A percentile compares a stretch with the other conserved stretches of the same genome.
These are phyloP conservation scores for Brettanomyces sp. DNA, from an alignment of 805 yeast genomes.

Conservation along the genomic window DNA sequence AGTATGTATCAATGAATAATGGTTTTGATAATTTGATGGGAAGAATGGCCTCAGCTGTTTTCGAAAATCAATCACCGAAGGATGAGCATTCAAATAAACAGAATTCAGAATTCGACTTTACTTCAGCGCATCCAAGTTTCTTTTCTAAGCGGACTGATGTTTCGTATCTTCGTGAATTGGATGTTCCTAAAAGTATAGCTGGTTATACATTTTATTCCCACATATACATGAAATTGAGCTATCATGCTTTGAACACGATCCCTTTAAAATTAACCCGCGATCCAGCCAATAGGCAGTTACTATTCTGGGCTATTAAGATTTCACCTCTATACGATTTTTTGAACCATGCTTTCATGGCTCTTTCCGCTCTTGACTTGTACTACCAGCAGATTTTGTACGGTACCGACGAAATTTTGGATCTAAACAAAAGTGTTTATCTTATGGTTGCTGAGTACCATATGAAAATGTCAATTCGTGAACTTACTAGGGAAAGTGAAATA, in stretches of 20 bases:
- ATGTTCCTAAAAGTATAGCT: constrained; percentile 3
- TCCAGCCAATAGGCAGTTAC: neutral
- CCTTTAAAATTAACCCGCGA: constrained; percentile 5
- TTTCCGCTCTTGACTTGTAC: constrained; percentile 10
- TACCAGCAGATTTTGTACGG: constrained; percentile 3
- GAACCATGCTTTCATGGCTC: constrained; percentile 6
- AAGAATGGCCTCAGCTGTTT: too few relatives aligned
- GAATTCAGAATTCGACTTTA: neutral
- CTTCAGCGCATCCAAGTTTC: constrained; percentile 4
- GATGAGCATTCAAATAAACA: neutral
- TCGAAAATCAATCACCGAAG: neutral
- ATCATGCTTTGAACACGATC: constrained; percentile 3
- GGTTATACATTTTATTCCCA: constrained; percentile 6
- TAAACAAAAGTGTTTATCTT: constrained; percentile 8
- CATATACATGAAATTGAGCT: constrained; percentile 2
- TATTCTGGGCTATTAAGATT: constrained; percentile 1
- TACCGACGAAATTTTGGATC: constrained; percentile 3
- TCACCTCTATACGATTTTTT: constrained; percentile 5
- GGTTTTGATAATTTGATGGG: too few relatives aligned
- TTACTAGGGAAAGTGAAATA: constrained; percentile 5
- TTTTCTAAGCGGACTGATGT: constrained; percentile 3
- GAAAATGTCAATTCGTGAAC: constrained; percentile 8
- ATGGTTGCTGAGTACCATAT: constrained; percentile 13
- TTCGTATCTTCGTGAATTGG: constrained; percentile 1
- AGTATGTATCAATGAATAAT: too few relatives aligned